A percentile compares a stretch with the other conserved stretches of the same genome.
phyloP scores from a whole-genome alignment of 1,284 basidiomycete species.

The Apiotrichum mycotoxinovorans region DNA sequence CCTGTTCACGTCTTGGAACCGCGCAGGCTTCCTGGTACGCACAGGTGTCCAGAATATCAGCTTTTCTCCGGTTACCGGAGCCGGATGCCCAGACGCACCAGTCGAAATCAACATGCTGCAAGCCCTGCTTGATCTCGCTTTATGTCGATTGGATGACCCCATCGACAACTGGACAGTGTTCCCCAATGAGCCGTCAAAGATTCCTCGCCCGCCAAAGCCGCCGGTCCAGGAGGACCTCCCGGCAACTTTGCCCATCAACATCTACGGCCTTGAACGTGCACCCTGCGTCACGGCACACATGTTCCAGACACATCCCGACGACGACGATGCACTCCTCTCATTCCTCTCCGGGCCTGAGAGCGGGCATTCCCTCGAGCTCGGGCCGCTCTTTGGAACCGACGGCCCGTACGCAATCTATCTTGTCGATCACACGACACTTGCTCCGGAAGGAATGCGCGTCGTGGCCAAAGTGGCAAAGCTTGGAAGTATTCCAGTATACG shows the following conservation, averaged over 20 bases:
- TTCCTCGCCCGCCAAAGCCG: not conserved
- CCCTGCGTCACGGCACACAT: not conserved
- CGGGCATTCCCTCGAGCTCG: not conserved
- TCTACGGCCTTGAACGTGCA: not conserved
- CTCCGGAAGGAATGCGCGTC: not conserved
- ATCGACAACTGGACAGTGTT: not conserved
- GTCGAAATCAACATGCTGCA: not conserved
- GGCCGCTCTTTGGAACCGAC: not conserved
- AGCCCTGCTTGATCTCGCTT: not conserved
- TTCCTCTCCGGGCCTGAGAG: not conserved
- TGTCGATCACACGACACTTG: not conserved
- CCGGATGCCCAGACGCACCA: not conserved
- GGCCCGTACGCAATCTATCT: not conserved
- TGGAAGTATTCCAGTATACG: not conserved
- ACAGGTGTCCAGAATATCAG: not conserved
- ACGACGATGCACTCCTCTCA: not conserved
- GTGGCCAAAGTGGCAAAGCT: slow-evolving; percentile 4
- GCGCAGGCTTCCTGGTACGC: not conserved
- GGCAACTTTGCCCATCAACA: not conserved
- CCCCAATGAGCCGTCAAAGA: not conserved
- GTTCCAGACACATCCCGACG: not conserved
- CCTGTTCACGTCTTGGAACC: not conserved
- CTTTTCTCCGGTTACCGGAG: not conserved
- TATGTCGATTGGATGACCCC: not conserved
- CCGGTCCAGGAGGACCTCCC: not conserved